phyloP scores from a whole-genome alignment of 2,329 filamentous ascomycete genomes.

The Fonsecaea nubica region DNA sequence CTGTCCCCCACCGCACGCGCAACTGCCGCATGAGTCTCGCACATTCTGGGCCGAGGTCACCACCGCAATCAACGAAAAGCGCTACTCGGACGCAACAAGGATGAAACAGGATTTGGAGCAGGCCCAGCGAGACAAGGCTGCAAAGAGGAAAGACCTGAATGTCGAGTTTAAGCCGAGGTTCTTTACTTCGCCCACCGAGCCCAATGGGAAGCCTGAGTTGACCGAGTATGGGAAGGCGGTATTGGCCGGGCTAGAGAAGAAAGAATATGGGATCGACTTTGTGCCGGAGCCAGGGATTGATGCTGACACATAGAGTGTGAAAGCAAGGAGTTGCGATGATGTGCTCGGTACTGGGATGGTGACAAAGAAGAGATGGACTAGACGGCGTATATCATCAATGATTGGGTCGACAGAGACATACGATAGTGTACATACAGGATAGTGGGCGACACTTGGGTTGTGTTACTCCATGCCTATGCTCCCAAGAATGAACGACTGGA shows the following conservation, averaged over 20 bases:
- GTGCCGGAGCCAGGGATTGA: slow-evolving; percentile 32
- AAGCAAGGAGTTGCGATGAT: not conserved
- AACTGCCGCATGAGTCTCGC: slow-evolving; percentile 88
- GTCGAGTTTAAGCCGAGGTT: slow-evolving; percentile 84
- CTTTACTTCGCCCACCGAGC: slow-evolving; percentile 71
- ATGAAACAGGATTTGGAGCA: slow-evolving; percentile 94
- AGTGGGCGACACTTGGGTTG: not conserved
- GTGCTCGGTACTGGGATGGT: not conserved
- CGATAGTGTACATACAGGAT: not conserved
- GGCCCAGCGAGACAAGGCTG: slow-evolving; percentile 80
- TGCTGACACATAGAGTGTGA: slow-evolving; percentile 1
- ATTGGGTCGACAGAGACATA: not conserved
- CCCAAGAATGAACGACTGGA: not conserved
- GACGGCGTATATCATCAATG: not conserved
- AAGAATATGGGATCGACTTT: slow-evolving; percentile 32
- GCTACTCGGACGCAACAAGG: slow-evolving; percentile 81
- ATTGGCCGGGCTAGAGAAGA: slow-evolving; percentile 61
- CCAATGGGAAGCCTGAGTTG: slow-evolving; percentile 66
- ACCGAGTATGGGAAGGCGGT: slow-evolving; percentile 66
- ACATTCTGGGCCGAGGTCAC: slow-evolving; percentile 89
- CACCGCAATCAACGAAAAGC: slow-evolving; percentile 79
- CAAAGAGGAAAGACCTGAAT: slow-evolving; percentile 73
- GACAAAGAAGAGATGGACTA: not conserved
- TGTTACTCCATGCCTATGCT: not conserved
- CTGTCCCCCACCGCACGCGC: slow-evolving; percentile 75